Percentiles rank a stretch among this genome's conserved stretches.
Evolutionary conservation across 331 rosid genomes (phyloP).

Genomic region (Cucumis variabilis): DNA sequence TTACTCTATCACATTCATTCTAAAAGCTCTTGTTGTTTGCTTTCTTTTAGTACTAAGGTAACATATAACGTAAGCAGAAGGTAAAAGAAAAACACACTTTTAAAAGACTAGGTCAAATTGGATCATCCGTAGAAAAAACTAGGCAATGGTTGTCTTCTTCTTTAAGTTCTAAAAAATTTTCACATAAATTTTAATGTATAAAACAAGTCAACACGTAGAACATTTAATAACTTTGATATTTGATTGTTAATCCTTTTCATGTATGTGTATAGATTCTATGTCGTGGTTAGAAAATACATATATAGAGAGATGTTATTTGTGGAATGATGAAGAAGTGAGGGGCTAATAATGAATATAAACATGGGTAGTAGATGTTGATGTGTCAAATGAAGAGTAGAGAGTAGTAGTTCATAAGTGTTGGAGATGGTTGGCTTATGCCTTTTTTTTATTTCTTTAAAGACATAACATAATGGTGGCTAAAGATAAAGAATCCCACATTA

Average conservation of each 20-base stretch:
- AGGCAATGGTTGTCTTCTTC: too few species aligned
- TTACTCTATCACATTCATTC: neutral
- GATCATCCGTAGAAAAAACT: too few species aligned
- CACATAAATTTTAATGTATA: too few species aligned
- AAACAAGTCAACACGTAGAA: too few species aligned
- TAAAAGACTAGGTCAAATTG: too few species aligned
- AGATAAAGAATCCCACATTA: conserved; percentile 29
- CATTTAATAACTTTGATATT: too few species aligned
- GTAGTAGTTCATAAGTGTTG: neutral
- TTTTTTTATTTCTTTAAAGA: neutral
- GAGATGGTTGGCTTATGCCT: neutral
- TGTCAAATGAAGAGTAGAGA: neutral
- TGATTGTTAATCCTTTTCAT: too few species aligned
- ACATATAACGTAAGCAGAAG: too few species aligned
- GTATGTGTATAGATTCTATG: neutral
- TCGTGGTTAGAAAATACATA: too few species aligned
- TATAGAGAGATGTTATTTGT: neutral
- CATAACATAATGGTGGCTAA: conserved; percentile 1
- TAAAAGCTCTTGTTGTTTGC: neutral
- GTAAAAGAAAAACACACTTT: too few species aligned
- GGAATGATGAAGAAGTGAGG: neutral
- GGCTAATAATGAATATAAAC: conserved; percentile 13
- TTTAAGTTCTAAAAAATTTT: too few species aligned
- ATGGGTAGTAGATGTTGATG: conserved; percentile 12
- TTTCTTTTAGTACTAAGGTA: neutral